phyloP scores from a whole-genome alignment of 345 rosid genomes.

The Camelina hispida region DNA sequence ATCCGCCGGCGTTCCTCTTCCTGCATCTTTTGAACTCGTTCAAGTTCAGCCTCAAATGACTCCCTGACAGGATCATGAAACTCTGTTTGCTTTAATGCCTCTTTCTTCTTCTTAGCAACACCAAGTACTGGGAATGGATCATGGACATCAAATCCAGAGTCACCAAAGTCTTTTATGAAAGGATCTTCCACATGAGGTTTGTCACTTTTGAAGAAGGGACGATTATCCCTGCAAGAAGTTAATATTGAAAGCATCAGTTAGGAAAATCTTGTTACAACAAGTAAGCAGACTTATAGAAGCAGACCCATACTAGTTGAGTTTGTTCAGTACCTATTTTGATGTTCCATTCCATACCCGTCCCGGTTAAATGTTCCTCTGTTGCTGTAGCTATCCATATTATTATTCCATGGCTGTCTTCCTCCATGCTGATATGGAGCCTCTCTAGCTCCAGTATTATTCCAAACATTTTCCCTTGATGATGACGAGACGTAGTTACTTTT shows the following conservation, averaged over 20 bases:
- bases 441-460: constrained; percentile 61
- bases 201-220: constrained; percentile 61
- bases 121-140: constrained; percentile 81
- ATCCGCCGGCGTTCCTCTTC: constrained; percentile 82
- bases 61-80: constrained; percentile 95
- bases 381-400: constrained; percentile 49
- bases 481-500: constrained; percentile 58
- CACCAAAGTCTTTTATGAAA: constrained; percentile 63
- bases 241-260: constrained; percentile 55
- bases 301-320: constrained; percentile 50
- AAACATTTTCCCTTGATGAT: constrained; percentile 53
- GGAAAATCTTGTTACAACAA: constrained; percentile 51
- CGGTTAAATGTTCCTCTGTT: constrained; percentile 53
- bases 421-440: constrained; percentile 61
- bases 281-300: constrained; percentile 57
- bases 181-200: constrained; percentile 75
- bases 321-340: constrained; percentile 55
- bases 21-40: constrained; percentile 96
- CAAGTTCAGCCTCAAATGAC: constrained; percentile 99
- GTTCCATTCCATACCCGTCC: constrained; percentile 60
- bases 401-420: constrained; percentile 71
- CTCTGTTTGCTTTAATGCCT: constrained; percentile 67
- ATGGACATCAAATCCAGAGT: constrained; percentile 63
- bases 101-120: constrained; percentile 84
- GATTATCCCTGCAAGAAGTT: constrained; percentile 68